A percentile compares a stretch with the other conserved stretches of the same genome.
These are phyloP conservation scores for Pestalotiopsis sp. DNA, from an alignment of 2,329 filamentous ascomycete species.

Conservation along the genomic window DNA sequence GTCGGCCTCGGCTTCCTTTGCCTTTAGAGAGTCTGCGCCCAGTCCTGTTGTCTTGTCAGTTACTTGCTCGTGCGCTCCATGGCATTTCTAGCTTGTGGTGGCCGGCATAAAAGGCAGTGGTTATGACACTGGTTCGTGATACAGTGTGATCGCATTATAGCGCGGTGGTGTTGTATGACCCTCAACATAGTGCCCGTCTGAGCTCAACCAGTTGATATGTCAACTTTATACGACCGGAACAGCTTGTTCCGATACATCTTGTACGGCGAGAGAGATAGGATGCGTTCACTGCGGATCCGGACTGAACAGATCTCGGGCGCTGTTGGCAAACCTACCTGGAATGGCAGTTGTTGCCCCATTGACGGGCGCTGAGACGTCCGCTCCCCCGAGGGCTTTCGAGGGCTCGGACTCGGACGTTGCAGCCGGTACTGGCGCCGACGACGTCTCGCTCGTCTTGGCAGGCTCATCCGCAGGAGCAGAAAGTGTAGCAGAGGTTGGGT, in stretches of 20 bases:
- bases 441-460: slow-evolving; percentile 18
- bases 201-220: too few species aligned
- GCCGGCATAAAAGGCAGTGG: too few species aligned
- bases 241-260: background rate
- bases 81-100: too few species aligned
- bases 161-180: too few species aligned
- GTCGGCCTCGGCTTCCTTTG: background rate
- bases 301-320: background rate
- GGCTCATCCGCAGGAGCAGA: slow-evolving; percentile 21
- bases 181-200: too few species aligned
- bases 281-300: background rate
- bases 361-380: background rate
- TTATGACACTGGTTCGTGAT: background rate
- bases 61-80: background rate
- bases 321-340: background rate
- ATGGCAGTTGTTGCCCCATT: background rate
- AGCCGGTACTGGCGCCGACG: background rate
- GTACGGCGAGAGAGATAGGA: background rate
- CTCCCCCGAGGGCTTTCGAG: slow-evolving; percentile 7
- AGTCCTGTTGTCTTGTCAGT: background rate
- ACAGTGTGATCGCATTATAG: too few species aligned
- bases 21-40: slow-evolving; percentile 1
- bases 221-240: background rate
- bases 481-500: slow-evolving; percentile 15
- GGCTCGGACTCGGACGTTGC: slow-evolving; percentile 3